A percentile compares a stretch with the other conserved stretches of the same genome.
Evolutionary conservation across 2,329 filamentous ascomycete species (phyloP).

Genomic region (Fusarium nisikadoi): DNA sequence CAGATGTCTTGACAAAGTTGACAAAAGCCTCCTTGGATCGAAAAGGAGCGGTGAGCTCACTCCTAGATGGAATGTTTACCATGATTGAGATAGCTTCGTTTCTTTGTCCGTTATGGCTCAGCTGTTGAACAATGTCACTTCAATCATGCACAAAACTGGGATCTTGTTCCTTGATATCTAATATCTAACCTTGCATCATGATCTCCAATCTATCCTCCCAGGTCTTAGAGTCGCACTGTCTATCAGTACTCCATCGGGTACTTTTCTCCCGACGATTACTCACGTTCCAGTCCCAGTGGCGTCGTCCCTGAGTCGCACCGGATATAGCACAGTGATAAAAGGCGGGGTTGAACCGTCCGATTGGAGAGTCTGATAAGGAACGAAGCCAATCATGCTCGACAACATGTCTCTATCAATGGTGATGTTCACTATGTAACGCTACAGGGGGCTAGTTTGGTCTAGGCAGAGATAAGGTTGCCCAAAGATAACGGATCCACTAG

Average conservation of each 20-base stretch:
- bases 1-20: neutral
- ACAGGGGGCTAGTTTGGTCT: neutral
- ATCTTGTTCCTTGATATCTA: neutral
- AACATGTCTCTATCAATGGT: neutral
- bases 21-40: neutral
- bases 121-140: neutral
- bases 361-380: neutral
- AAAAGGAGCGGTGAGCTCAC: neutral
- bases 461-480: neutral
- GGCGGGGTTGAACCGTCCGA: neutral
- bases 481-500: neutral
- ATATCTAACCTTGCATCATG: neutral
- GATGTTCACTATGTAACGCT: neutral
- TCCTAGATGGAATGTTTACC: neutral
- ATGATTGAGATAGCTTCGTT: neutral
- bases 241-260: neutral
- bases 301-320: neutral
- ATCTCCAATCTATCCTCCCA: neutral
- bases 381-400: neutral
- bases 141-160: neutral
- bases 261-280: neutral
- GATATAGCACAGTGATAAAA: neutral
- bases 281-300: neutral
- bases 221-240: neutral
- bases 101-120: neutral